Percentiles rank a stretch among this genome's conserved stretches.
Evolutionary conservation across 2,329 filamentous ascomycete genomes (phyloP).

Genomic region (Xylaria sp.): DNA sequence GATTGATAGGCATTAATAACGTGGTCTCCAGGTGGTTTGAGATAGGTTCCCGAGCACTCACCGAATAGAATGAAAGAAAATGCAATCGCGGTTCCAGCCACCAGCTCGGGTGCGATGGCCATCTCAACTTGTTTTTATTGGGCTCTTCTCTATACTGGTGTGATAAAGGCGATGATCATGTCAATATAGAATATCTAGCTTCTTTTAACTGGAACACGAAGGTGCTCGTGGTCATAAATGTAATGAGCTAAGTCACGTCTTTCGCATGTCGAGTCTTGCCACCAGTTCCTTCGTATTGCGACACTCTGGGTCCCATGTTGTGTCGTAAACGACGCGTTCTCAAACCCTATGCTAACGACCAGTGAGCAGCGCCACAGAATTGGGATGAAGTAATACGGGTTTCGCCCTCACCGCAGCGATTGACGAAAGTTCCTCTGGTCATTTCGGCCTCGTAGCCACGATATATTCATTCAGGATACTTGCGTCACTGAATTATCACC

Average conservation of each 20-base stretch:
- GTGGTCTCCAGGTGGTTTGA: not conserved
- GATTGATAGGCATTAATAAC: not conserved
- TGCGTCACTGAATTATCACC: no score
- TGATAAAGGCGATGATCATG: not conserved
- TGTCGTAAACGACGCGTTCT: not conserved
- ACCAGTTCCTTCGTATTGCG: not conserved
- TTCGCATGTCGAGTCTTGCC: not conserved
- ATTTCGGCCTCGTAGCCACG: not conserved
- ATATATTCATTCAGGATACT: not conserved
- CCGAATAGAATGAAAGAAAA: slow-evolving; percentile 62
- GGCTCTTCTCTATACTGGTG: no score
- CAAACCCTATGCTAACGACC: not conserved
- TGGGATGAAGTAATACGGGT: not conserved
- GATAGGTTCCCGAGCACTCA: slow-evolving; percentile 41
- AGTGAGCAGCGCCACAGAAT: no score
- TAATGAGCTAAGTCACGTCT: not conserved
- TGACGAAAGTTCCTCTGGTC: slow-evolving; percentile 1
- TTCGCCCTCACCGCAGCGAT: not conserved
- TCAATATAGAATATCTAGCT: not conserved
- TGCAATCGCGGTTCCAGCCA: slow-evolving; percentile 58
- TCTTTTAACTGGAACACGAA: not conserved
- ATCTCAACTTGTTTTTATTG: not conserved
- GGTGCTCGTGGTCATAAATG: slow-evolving; percentile 20
- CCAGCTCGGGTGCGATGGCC: slow-evolving; percentile 45
- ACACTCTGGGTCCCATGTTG: not conserved